Conservation (phyloP, 176 grass and related monocot species). For the Pontederia paniculata region DNA sequence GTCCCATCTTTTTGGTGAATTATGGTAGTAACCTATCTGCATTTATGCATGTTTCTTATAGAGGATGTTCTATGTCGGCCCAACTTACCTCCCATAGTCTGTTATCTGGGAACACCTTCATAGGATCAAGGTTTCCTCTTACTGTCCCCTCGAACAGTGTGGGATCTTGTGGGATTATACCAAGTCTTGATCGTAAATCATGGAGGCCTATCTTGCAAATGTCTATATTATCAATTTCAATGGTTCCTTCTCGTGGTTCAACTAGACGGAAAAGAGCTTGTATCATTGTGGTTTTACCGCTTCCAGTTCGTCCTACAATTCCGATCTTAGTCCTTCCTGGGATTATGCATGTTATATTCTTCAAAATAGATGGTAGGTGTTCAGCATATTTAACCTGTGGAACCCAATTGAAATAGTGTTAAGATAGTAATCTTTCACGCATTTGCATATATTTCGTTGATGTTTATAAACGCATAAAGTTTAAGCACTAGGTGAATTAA, state of each 20-base stretch:
- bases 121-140: slow-evolving; percentile 36
- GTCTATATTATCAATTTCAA: slow-evolving; percentile 29
- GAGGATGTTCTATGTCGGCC: background rate
- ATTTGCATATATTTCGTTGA: background rate
- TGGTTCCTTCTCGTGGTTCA: slow-evolving; percentile 30
- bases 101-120: slow-evolving; percentile 16
- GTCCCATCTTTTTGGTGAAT: no score
- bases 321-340: slow-evolving; percentile 32
- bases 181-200: slow-evolving; percentile 32
- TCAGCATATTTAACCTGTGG: slow-evolving; percentile 13
- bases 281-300: slow-evolving; percentile 38
- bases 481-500: background rate
- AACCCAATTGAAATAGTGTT: background rate
- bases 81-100: slow-evolving; percentile 29
- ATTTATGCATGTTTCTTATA: slow-evolving; percentile 4
- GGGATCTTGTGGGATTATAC: slow-evolving; percentile 39
- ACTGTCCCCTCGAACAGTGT: slow-evolving; percentile 32
- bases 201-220: slow-evolving; percentile 22
- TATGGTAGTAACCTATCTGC: no score
- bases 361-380: slow-evolving; percentile 17
- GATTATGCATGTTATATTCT: slow-evolving; percentile 29
- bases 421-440: background rate
- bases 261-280: slow-evolving; percentile 33
- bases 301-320: slow-evolving; percentile 34
- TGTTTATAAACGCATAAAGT: background rate